Percentiles rank a stretch among this genome's conserved stretches.
These are phyloP conservation scores for Teunomyces funiuensis DNA, from an alignment of 805 yeast genomes.

Conservation along the genomic window DNA sequence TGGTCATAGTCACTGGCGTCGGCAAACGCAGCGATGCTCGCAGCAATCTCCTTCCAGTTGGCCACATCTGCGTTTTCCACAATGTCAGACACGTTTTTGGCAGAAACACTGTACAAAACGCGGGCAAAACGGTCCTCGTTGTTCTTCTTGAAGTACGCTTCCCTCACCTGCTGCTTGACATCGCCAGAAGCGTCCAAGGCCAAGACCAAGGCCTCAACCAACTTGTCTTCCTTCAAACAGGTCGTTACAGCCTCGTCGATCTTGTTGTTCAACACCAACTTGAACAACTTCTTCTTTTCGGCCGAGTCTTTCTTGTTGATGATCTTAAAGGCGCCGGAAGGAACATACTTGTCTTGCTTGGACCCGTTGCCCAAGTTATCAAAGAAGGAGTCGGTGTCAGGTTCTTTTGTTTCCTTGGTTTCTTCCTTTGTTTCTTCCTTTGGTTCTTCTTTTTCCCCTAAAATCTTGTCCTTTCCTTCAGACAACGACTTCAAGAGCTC, in stretches of 20 bases:
- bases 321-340: constrained; percentile 49
- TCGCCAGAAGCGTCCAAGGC: constrained; percentile 65
- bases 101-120: constrained; percentile 63
- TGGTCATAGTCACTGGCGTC: constrained; percentile 50
- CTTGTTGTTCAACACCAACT: constrained; percentile 58
- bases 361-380: constrained; percentile 33
- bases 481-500: constrained; percentile 53
- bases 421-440: constrained; percentile 9
- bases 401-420: constrained; percentile 1
- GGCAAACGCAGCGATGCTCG: constrained; percentile 60
- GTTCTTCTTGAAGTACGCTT: constrained; percentile 65
- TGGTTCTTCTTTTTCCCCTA: constrained; percentile 22
- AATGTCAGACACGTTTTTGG: constrained; percentile 60
- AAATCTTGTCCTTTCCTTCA: constrained; percentile 49
- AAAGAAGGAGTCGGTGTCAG: constrained; percentile 38
- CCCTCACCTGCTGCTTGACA: constrained; percentile 65
- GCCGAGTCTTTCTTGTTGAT: constrained; percentile 34
- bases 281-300: constrained; percentile 43
- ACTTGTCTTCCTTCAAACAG: constrained; percentile 60
- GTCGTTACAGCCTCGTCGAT: constrained; percentile 63
- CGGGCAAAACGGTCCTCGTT: constrained; percentile 64
- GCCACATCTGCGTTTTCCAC: constrained; percentile 73
- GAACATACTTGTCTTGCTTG: constrained; percentile 4
- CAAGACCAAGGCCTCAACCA: constrained; percentile 79
- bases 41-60: constrained; percentile 84